Percentiles rank a stretch among this genome's conserved stretches.
Evolutionary conservation across 2,329 filamentous ascomycete genomes (phyloP).

Genomic region (Trichoderma afroharzianum): DNA sequence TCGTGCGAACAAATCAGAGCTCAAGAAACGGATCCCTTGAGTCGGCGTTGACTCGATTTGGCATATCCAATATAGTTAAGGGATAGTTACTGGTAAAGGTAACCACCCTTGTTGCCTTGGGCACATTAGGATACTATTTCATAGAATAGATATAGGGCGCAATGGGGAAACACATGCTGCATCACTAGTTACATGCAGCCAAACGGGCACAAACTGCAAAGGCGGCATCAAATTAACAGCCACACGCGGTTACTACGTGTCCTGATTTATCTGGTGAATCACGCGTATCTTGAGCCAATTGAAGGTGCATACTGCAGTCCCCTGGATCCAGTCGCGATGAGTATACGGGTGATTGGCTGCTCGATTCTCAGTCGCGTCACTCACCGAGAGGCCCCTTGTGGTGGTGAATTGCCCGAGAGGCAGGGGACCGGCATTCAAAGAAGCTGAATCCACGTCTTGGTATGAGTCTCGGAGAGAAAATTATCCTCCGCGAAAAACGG

Average conservation of each 20-base stretch:
- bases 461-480: not conserved
- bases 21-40: not conserved
- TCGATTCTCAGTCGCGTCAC: not conserved
- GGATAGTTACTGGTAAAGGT: not conserved
- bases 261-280: not conserved
- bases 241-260: not conserved
- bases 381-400: not conserved
- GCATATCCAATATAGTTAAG: accelerated
- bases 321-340: not conserved
- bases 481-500: not conserved
- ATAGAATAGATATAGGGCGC: not conserved
- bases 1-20: not conserved
- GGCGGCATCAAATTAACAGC: not conserved
- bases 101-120: not conserved
- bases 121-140: not conserved
- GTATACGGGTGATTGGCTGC: not conserved
- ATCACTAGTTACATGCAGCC: not conserved
- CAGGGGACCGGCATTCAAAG: not conserved
- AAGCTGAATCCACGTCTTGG: not conserved
- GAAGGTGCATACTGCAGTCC: not conserved
- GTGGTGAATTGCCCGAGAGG: not conserved
- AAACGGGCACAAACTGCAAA: not conserved
- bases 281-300: not conserved
- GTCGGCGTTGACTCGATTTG: not conserved
- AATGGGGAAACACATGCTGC: not conserved